phyloP scores from a whole-genome alignment of 192 early-diverging fungal genomes.

The Podila clonocystis region DNA sequence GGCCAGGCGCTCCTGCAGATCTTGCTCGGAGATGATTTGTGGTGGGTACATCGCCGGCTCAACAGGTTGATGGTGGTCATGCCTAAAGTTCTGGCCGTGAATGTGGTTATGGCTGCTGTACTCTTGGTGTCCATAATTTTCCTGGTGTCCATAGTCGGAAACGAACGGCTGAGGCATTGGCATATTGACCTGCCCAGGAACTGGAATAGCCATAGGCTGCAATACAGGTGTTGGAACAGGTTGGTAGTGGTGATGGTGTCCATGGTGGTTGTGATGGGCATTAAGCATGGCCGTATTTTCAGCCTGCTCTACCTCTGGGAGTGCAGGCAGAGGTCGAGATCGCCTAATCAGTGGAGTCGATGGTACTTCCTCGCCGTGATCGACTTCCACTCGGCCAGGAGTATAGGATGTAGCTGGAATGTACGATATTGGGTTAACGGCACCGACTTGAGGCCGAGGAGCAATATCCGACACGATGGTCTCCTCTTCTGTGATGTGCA shows the following conservation, averaged over 20 bases:
- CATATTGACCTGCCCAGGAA: slow-evolving; percentile 14
- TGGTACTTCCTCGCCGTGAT: slow-evolving; percentile 8
- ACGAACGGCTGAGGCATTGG: slow-evolving; percentile 29
- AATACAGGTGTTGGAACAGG: neutral
- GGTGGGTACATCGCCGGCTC: slow-evolving; percentile 33
- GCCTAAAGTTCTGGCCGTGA: neutral
- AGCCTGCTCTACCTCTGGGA: neutral
- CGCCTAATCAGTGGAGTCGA: slow-evolving; percentile 30
- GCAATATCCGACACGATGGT: slow-evolving; percentile 21
- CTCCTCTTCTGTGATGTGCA: slow-evolving; percentile 38
- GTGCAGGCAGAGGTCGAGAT: neutral
- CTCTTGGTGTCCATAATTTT: neutral
- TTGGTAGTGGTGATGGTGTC: slow-evolving; percentile 1
- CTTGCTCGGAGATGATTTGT: slow-evolving; percentile 32
- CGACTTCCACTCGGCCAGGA: neutral
- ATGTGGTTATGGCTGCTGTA: too few species aligned
- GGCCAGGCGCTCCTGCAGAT: slow-evolving; percentile 21
- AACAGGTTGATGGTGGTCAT: neutral
- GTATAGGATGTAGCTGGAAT: neutral
- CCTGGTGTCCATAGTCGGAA: slow-evolving; percentile 14
- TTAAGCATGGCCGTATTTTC: neutral
- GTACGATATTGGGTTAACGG: neutral
- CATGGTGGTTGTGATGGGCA: neutral
- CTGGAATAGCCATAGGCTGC: neutral
- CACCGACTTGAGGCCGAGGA: neutral